These are phyloP conservation scores for Mucor sp. DNA, from an alignment of 371 early-diverging fungal genomes.

Conservation along the genomic window DNA sequence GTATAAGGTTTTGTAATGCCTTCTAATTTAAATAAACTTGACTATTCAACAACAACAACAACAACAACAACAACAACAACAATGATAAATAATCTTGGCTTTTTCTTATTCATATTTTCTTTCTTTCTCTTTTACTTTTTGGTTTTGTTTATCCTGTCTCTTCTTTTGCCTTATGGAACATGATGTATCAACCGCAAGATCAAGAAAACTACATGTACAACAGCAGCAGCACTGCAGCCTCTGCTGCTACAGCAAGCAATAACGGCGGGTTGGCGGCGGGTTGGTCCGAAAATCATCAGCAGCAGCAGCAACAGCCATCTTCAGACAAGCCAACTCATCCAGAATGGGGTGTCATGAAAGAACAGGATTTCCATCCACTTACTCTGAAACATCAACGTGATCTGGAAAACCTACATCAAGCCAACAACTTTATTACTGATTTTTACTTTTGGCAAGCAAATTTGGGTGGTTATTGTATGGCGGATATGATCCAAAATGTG, in stretches of 20 bases:
- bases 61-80: neutral
- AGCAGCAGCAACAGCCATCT: neutral
- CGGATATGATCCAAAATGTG: slow-evolving; percentile 47
- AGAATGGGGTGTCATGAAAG: slow-evolving; percentile 52
- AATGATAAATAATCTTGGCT: neutral
- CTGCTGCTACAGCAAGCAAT: neutral
- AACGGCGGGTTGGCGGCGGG: slow-evolving; percentile 11
- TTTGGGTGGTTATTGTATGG: slow-evolving; percentile 55
- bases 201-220: slow-evolving; percentile 3
- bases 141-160: neutral
- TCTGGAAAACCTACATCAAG: slow-evolving; percentile 38
- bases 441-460: slow-evolving; percentile 58
- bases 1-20: neutral
- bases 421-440: slow-evolving; percentile 31
- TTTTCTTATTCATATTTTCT: neutral
- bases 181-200: slow-evolving; percentile 3
- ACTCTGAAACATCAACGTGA: slow-evolving; percentile 49
- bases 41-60: neutral
- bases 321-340: slow-evolving; percentile 26
- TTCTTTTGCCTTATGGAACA: neutral
- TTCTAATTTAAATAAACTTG: neutral
- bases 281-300: slow-evolving; percentile 11
- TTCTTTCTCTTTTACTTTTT: neutral
- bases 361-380: slow-evolving; percentile 49
- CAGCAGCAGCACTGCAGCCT: neutral